Conservation (phyloP, 768 basidiomycete genomes). For the Nidularia sp. region DNA sequence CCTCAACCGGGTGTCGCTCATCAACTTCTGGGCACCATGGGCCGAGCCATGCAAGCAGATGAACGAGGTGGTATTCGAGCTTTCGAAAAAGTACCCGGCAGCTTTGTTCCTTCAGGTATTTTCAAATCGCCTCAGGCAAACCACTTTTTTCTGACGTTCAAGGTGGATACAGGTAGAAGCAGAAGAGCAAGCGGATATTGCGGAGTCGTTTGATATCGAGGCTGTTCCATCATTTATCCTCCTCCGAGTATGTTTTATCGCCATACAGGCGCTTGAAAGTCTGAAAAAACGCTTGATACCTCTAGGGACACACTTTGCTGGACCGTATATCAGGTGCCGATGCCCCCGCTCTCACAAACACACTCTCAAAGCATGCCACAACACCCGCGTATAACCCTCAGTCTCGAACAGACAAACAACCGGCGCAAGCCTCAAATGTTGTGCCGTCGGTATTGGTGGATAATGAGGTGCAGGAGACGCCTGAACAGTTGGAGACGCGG, state of each 20-base stretch:
- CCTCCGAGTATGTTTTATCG: constrained; percentile 54
- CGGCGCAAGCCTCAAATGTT: constrained; percentile 23
- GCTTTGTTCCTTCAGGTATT: constrained; percentile 70
- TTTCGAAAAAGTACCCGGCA: constrained; percentile 66
- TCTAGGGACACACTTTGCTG: constrained; percentile 85
- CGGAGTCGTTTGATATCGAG: constrained; percentile 90
- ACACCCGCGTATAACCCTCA: constrained; percentile 33
- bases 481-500: constrained; percentile 63
- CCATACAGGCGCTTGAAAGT: background rate
- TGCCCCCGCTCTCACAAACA: constrained; percentile 53
- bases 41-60: constrained; percentile 89
- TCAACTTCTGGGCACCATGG: constrained; percentile 95
- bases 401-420: constrained; percentile 44
- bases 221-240: constrained; percentile 84
- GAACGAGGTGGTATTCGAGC: constrained; percentile 72
- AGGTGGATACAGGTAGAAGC: constrained; percentile 66
- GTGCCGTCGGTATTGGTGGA: constrained; percentile 7
- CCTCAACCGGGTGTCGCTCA: constrained; percentile 75
- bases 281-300: background rate
- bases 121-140: background rate
- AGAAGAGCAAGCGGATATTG: constrained; percentile 74
- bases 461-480: constrained; percentile 41
- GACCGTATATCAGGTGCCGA: constrained; percentile 79
- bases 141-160: background rate
- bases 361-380: constrained; percentile 57